These are phyloP conservation scores for Mycena citricolor DNA, from an alignment of 1,284 basidiomycete species.

Conservation along the genomic window DNA sequence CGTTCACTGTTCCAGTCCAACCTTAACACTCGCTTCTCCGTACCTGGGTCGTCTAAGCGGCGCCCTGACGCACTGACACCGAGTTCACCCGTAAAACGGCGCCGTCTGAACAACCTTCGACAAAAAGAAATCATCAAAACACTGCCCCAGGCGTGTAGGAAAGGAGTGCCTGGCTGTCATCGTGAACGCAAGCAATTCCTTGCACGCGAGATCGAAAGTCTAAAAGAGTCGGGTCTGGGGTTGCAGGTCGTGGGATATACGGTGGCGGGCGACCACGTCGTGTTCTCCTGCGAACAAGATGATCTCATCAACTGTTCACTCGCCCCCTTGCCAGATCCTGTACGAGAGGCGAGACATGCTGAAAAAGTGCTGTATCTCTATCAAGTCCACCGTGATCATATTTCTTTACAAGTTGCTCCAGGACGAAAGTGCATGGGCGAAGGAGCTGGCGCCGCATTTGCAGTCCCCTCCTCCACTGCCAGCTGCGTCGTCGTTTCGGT, in stretches of 20 bases:
- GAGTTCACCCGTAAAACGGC: conserved; percentile 13
- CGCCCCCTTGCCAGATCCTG: conserved; percentile 5
- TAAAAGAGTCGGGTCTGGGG: conserved; percentile 13
- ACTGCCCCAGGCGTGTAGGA: conserved; percentile 13
- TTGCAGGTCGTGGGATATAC: conserved; percentile 5
- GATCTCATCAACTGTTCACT: conserved; percentile 16
- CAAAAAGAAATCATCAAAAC: conserved; percentile 7
- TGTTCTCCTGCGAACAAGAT: conserved; percentile 8
- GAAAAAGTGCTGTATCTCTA: no score
- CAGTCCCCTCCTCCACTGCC: background rate
- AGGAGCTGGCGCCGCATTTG: no score
- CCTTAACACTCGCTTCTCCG: background rate
- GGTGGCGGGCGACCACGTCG: background rate
- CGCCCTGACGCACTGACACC: conserved; percentile 6
- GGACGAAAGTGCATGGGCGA: no score
- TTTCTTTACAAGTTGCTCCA: no score
- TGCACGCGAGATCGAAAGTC: conserved; percentile 8
- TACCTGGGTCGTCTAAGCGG: conserved; percentile 8
- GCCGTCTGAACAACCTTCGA: conserved; percentile 5
- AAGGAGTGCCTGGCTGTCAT: conserved; percentile 8
- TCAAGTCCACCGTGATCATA: no score
- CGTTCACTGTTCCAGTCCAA: background rate
- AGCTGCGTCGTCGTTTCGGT: no score
- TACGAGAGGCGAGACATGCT: no score
- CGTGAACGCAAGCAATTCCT: conserved; percentile 10